Evolutionary conservation across 176 grass and related monocot genomes (phyloP).

Genomic region (Ensete ventricosum): DNA sequence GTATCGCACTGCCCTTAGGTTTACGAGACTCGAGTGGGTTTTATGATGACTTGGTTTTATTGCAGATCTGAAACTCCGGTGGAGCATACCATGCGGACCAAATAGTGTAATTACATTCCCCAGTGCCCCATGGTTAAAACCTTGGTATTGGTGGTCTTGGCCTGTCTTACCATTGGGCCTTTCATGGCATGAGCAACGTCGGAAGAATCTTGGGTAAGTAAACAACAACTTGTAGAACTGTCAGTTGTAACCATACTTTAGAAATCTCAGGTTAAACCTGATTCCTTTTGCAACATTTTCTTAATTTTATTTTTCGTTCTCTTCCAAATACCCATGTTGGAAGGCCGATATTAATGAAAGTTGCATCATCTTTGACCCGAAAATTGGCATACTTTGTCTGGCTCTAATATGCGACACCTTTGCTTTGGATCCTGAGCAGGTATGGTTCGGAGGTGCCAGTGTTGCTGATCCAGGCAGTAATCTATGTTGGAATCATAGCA

Average conservation of each 20-base stretch:
- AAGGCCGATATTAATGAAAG: not conserved
- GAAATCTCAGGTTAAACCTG: not conserved
- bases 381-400: not conserved
- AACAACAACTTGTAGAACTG: not conserved
- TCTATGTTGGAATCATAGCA: constrained; percentile 50
- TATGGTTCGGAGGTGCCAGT: constrained; percentile 81
- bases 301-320: not conserved
- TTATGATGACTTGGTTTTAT: not conserved
- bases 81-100: constrained; percentile 87
- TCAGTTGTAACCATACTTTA: constrained; percentile 1
- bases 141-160: constrained; percentile 99
- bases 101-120: constrained; percentile 93
- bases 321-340: not conserved
- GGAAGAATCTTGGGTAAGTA: constrained; percentile 54
- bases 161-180: constrained; percentile 75
- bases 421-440: constrained; percentile 22
- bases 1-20: too few relatives aligned
- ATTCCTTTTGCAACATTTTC: too few relatives aligned
- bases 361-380: not conserved
- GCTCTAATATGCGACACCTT: not conserved
- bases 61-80: constrained; percentile 86
- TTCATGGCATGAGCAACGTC: constrained; percentile 85
- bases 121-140: constrained; percentile 84
- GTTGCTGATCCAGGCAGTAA: constrained; percentile 49
- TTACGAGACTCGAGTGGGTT: not conserved